phyloP scores from a whole-genome alignment of 257 asterid species.

The Gentiana macrophylla region DNA sequence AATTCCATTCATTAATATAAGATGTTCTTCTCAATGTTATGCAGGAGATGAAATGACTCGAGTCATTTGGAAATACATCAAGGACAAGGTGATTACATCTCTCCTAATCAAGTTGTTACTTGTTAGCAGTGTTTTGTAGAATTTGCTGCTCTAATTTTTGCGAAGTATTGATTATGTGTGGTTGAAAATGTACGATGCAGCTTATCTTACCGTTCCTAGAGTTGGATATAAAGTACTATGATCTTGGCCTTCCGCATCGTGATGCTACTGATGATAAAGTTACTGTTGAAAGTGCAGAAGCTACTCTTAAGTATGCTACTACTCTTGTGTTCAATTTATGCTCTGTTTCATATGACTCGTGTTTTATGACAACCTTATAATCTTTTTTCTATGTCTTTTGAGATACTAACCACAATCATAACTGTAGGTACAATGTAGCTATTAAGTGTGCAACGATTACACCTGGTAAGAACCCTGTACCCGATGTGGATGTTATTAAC shows the following conservation, averaged over 20 bases:
- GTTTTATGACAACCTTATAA: background rate
- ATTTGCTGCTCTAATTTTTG: background rate
- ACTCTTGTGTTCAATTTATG: background rate
- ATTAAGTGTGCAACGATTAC: slow-evolving; percentile 97
- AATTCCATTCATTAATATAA: background rate
- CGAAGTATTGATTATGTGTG: slow-evolving; percentile 6
- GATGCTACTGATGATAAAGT: slow-evolving; percentile 95
- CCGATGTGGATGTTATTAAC: background rate
- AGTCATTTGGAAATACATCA: slow-evolving; percentile 82
- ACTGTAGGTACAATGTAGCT: slow-evolving; percentile 83
- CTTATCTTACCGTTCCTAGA: slow-evolving; percentile 83
- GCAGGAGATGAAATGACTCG: slow-evolving; percentile 99
- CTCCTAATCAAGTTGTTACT: slow-evolving; percentile 1
- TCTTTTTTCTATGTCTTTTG: slow-evolving; percentile 4
- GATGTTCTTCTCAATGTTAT: slow-evolving; percentile 9
- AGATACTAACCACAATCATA: background rate
- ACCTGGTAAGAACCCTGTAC: slow-evolving; percentile 49
- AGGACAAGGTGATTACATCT: slow-evolving; percentile 58
- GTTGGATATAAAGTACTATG: slow-evolving; percentile 89
- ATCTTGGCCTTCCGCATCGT: slow-evolving; percentile 92
- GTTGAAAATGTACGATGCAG: slow-evolving; percentile 29
- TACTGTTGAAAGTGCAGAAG: slow-evolving; percentile 93
- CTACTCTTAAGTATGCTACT: slow-evolving; percentile 69
- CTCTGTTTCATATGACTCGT: background rate
- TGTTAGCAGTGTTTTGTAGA: background rate